Conservation (phyloP, 257 asterid genomes). For the Jasminum sambac region DNA sequence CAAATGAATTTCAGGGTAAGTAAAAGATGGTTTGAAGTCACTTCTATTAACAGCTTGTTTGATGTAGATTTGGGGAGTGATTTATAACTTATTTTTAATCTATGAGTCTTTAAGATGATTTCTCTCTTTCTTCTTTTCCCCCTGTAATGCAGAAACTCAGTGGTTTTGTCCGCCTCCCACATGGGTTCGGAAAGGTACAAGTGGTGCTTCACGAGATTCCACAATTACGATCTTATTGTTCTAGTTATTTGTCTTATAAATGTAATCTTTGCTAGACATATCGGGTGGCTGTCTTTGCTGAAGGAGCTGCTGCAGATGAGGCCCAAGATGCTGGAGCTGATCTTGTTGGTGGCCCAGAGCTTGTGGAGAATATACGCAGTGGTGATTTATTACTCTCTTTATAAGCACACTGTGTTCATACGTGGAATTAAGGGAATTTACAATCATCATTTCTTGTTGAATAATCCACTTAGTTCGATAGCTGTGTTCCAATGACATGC, state of each 20-base stretch:
- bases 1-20: neutral
- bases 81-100: neutral
- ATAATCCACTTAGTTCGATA: slow-evolving; percentile 1
- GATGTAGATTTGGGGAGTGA: too few species aligned
- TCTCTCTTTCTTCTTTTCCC: slow-evolving; percentile 12
- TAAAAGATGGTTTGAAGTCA: neutral
- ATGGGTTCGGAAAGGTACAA: slow-evolving; percentile 89
- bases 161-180: slow-evolving; percentile 83
- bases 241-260: slow-evolving; percentile 30
- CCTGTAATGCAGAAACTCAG: slow-evolving; percentile 69
- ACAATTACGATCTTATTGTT: slow-evolving; percentile 22
- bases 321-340: slow-evolving; percentile 96
- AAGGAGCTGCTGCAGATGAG: slow-evolving; percentile 96
- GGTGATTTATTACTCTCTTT: slow-evolving; percentile 44
- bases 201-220: slow-evolving; percentile 14
- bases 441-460: neutral
- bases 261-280: slow-evolving; percentile 48
- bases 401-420: neutral
- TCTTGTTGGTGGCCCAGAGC: slow-evolving; percentile 91
- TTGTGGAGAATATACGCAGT: slow-evolving; percentile 63
- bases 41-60: slow-evolving; percentile 1
- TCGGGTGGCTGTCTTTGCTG: slow-evolving; percentile 92
- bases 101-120: slow-evolving; percentile 5
- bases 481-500: slow-evolving; percentile 34
- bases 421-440: slow-evolving; percentile 8